Conservation (phyloP, 768 basidiomycete genomes). For the Rhodotorula paludigena region DNA sequence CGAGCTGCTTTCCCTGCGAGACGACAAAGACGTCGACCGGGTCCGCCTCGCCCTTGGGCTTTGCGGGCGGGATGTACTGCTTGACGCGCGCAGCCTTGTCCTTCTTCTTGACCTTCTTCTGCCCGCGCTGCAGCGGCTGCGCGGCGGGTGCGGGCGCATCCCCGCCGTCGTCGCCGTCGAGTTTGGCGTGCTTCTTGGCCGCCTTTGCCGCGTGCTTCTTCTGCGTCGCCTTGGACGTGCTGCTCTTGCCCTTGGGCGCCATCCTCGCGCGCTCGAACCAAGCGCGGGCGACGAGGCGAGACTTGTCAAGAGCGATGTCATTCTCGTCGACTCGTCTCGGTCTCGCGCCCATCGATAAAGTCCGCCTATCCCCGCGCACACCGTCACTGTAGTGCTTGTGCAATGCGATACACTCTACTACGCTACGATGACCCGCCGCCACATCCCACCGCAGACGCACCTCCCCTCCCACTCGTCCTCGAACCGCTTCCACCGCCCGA, state of each 20-base stretch:
- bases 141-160: slow-evolving; percentile 11
- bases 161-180: background rate
- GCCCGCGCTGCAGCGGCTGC: background rate
- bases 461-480: slow-evolving; percentile 18
- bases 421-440: background rate
- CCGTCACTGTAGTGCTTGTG: background rate
- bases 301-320: background rate
- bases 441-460: slow-evolving; percentile 18
- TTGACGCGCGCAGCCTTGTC: slow-evolving; percentile 63
- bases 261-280: background rate
- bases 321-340: background rate
- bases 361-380: background rate
- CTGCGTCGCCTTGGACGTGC: slow-evolving; percentile 75
- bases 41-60: slow-evolving; percentile 42
- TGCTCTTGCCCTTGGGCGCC: slow-evolving; percentile 56
- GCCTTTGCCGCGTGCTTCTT: slow-evolving; percentile 88
- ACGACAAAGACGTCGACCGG: slow-evolving; percentile 37
- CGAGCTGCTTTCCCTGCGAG: slow-evolving; percentile 52
- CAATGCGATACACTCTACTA: background rate
- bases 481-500: slow-evolving; percentile 5
- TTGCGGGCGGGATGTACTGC: slow-evolving; percentile 70
- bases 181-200: background rate
- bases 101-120: slow-evolving; percentile 50
- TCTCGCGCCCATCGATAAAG: background rate
- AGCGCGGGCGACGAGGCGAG: background rate